Conservation (phyloP, 805 yeast genomes). For the Nakazawaea laoshanensis region DNA sequence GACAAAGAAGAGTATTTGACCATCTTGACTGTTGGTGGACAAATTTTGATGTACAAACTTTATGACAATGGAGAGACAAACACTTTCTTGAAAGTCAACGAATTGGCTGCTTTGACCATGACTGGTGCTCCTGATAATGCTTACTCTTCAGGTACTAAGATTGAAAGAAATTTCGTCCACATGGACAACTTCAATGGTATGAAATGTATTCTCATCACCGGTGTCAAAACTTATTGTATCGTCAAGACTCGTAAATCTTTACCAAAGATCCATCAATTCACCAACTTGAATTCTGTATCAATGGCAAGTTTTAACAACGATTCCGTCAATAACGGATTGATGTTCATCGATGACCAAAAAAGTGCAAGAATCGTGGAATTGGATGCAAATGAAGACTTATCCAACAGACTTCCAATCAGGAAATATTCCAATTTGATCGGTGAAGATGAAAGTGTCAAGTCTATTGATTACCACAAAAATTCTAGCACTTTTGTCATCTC, state of each 20-base stretch:
- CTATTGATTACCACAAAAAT: constrained; percentile 60
- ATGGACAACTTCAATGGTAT: constrained; percentile 50
- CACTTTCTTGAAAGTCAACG: constrained; percentile 33
- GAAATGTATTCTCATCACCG: constrained; percentile 61
- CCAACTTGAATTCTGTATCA: constrained; percentile 57
- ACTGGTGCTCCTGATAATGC: constrained; percentile 82
- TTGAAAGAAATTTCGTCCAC: constrained; percentile 61
- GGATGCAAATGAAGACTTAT: constrained; percentile 34
- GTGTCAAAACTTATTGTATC: constrained; percentile 62
- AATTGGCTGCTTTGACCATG: constrained; percentile 32
- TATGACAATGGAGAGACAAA: constrained; percentile 37
- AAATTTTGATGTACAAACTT: constrained; percentile 57
- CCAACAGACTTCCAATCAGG: constrained; percentile 52
- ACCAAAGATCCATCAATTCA: constrained; percentile 60
- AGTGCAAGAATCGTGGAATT: constrained; percentile 56
- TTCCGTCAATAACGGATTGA: constrained; percentile 38
- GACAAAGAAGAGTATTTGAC: constrained; percentile 56
- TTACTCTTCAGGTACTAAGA: constrained; percentile 54
- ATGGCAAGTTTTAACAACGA: constrained; percentile 44
- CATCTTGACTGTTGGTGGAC: constrained; percentile 75
- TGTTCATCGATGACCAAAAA: constrained; percentile 62
- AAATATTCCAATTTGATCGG: constrained; percentile 26
- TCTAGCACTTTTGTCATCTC: constrained; percentile 58
- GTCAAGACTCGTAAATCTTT: constrained; percentile 54
- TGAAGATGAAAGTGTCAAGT: constrained; percentile 51